A percentile compares a stretch with the other conserved stretches of the same genome.
Evolutionary conservation across 2,329 filamentous ascomycete genomes (phyloP).

Genomic region (Diaporthe velutina): DNA sequence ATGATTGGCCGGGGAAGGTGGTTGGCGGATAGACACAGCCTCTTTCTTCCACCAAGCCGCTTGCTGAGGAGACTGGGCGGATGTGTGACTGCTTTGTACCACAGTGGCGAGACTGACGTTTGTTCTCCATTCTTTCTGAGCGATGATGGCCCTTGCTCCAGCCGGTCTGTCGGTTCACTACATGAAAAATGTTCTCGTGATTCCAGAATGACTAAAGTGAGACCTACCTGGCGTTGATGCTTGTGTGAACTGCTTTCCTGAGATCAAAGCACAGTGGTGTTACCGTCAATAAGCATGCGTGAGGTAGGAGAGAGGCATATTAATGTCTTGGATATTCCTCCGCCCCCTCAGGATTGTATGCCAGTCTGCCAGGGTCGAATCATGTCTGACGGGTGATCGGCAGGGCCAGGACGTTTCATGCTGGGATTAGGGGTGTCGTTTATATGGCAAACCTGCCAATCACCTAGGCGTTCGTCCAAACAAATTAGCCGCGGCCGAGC

Average conservation of each 20-base stretch:
- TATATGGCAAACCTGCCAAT: slow-evolving; percentile 29
- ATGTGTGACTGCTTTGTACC: neutral
- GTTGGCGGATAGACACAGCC: slow-evolving; percentile 9
- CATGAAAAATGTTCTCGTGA: neutral
- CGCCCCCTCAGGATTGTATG: slow-evolving; percentile 9
- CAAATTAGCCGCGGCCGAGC: slow-evolving; percentile 19
- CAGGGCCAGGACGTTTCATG: slow-evolving; percentile 25
- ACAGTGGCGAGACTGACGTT: slow-evolving; percentile 14
- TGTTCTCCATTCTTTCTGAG: neutral
- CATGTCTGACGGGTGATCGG: slow-evolving; percentile 16
- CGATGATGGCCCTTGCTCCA: too few species aligned
- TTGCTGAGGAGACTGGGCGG: neutral
- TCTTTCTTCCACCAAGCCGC: slow-evolving; percentile 23
- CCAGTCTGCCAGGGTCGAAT: neutral
- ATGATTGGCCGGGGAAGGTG: neutral
- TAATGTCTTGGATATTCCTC: slow-evolving; percentile 25
- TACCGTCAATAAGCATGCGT: neutral
- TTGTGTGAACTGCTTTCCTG: neutral
- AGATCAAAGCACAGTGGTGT: neutral
- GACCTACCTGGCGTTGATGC: neutral
- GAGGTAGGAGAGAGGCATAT: neutral
- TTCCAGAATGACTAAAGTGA: neutral
- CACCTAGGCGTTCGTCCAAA: slow-evolving; percentile 27
- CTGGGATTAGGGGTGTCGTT: slow-evolving; percentile 26
- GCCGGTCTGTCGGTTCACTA: neutral